Conservation (phyloP, 371 early-diverging fungal species). For the Umbelopsis sp. region DNA sequence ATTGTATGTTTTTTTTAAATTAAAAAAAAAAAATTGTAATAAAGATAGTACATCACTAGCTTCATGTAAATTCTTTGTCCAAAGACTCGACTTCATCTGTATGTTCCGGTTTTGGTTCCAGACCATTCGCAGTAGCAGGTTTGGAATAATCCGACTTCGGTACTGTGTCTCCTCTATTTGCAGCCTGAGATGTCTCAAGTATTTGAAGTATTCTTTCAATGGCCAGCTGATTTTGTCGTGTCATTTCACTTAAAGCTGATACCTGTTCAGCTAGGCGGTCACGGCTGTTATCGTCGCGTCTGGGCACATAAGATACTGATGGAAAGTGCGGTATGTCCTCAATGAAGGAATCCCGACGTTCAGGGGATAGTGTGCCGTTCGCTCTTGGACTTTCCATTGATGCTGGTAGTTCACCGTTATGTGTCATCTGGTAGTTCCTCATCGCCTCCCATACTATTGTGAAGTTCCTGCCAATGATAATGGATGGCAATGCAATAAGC, state of each 20-base stretch:
- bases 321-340: constrained; percentile 9
- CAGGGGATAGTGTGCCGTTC: constrained; percentile 21
- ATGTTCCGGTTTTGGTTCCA: not conserved
- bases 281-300: constrained; percentile 26
- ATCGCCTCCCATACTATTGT: constrained; percentile 86
- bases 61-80: no score
- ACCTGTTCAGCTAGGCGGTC: constrained; percentile 53
- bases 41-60: no score
- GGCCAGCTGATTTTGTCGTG: constrained; percentile 59
- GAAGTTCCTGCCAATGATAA: constrained; percentile 87
- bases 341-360: constrained; percentile 27
- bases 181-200: constrained; percentile 42
- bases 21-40: no score
- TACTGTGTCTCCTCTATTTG: not conserved
- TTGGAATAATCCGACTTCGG: not conserved
- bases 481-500: constrained; percentile 86
- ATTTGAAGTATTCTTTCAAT: constrained; percentile 51
- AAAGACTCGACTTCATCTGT: no score
- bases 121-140: not conserved
- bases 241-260: constrained; percentile 47
- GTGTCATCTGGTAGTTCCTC: constrained; percentile 46
- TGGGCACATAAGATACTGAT: constrained; percentile 15
- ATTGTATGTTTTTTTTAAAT: no score
- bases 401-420: constrained; percentile 30
- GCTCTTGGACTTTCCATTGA: constrained; percentile 12